phyloP scores from a whole-genome alignment of 1,139 yeast species.

The Magnusiomyces tetraspermus region DNA sequence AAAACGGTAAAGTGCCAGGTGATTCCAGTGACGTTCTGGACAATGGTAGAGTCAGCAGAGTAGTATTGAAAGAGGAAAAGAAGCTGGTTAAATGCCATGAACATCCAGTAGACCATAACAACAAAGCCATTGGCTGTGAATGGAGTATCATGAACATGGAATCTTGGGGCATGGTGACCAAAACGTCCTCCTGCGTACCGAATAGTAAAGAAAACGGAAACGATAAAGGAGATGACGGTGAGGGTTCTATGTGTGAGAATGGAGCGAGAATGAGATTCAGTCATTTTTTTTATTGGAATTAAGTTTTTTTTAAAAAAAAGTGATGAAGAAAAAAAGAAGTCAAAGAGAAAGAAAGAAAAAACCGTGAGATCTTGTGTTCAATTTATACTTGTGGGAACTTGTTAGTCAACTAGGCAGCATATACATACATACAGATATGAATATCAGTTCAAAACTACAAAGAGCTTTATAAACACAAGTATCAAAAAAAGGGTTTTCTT shows the following conservation, averaged over 20 bases:
- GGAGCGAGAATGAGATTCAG: slow-evolving; percentile 7
- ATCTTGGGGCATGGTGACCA: slow-evolving; percentile 33
- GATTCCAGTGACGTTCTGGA: slow-evolving; percentile 34
- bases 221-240: slow-evolving; percentile 41
- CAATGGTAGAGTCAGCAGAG: slow-evolving; percentile 35
- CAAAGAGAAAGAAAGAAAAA: too few species aligned
- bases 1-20: slow-evolving; percentile 56
- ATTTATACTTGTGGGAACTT: too few species aligned
- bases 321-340: too few species aligned
- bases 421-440: too few species aligned
- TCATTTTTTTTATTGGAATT: too few species aligned
- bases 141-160: slow-evolving; percentile 49
- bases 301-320: too few species aligned
- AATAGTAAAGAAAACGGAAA: slow-evolving; percentile 47
- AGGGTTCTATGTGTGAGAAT: slow-evolving; percentile 37
- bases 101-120: slow-evolving; percentile 48
- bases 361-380: too few species aligned
- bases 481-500: too few species aligned
- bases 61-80: slow-evolving; percentile 46
- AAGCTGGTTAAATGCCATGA: slow-evolving; percentile 45
- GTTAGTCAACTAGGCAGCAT: too few species aligned
- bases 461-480: too few species aligned
- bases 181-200: slow-evolving; percentile 46
- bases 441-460: too few species aligned
- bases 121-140: slow-evolving; percentile 53